Percentiles rank a stretch among this genome's conserved stretches.
Evolutionary conservation across 106 monocot species (phyloP).

Genomic region (Phalaenopsis aphrodite): DNA sequence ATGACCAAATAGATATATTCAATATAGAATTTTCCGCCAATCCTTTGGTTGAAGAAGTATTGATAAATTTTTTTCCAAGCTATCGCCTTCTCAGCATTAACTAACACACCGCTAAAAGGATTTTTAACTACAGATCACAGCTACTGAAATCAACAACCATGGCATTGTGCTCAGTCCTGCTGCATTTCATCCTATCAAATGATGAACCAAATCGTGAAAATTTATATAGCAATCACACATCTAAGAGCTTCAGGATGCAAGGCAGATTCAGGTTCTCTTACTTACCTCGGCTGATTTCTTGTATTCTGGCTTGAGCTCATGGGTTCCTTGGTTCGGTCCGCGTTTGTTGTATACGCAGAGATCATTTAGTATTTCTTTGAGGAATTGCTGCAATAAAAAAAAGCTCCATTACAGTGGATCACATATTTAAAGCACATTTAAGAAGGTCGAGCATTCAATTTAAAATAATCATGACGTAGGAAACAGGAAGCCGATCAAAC

Average conservation of each 20-base stretch:
- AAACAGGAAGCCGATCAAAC: neutral
- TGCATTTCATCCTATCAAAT: slow-evolving; percentile 9
- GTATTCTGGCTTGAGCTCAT: slow-evolving; percentile 98
- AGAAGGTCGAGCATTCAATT: neutral
- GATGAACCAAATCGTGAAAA: neutral
- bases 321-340: slow-evolving; percentile 96
- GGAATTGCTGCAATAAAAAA: slow-evolving; percentile 66
- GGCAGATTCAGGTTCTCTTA: slow-evolving; percentile 8
- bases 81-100: neutral
- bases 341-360: slow-evolving; percentile 96
- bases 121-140: neutral
- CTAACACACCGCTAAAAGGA: neutral
- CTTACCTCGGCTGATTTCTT: slow-evolving; percentile 78
- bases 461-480: too few species aligned
- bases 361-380: slow-evolving; percentile 96
- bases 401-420: neutral
- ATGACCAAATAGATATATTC: neutral
- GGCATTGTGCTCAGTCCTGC: neutral
- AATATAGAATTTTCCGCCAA: neutral
- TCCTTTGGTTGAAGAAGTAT: neutral
- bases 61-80: neutral
- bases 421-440: neutral
- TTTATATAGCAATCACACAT: neutral
- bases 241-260: neutral
- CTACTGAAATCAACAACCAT: neutral